Conservation (phyloP, 768 basidiomycete species). For the Cyclocybe cylindracea region DNA sequence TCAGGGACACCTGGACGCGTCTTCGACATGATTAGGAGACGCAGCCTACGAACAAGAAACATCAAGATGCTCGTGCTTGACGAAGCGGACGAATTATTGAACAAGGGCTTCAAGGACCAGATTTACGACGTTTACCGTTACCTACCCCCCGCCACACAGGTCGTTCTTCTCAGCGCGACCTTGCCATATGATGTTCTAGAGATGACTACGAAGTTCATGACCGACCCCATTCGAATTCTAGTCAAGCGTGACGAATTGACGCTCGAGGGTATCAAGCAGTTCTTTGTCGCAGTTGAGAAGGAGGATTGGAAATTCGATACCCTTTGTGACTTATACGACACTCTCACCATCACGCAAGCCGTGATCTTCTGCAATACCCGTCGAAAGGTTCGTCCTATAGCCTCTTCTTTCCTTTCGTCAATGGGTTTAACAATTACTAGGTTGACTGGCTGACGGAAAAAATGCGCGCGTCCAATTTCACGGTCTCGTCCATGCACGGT, state of each 20-base stretch:
- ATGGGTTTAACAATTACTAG: conserved; percentile 34
- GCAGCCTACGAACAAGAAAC: conserved; percentile 90
- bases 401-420: neutral
- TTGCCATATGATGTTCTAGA: conserved; percentile 96
- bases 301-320: conserved; percentile 99
- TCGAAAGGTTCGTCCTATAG: conserved; percentile 68
- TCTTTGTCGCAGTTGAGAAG: conserved; percentile 98
- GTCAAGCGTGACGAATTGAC: conserved; percentile 99
- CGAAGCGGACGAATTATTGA: conserved; percentile 94
- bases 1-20: conserved; percentile 98
- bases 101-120: conserved; percentile 99
- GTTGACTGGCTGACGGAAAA: conserved; percentile 99
- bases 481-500: conserved; percentile 94
- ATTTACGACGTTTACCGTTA: conserved; percentile 99
- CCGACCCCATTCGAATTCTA: conserved; percentile 95
- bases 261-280: conserved; percentile 94
- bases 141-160: conserved; percentile 95
- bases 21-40: conserved; percentile 97
- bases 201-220: conserved; percentile 99
- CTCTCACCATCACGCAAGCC: conserved; percentile 97
- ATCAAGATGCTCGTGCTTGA: conserved; percentile 98
- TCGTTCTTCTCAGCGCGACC: conserved; percentile 94
- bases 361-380: conserved; percentile 99
- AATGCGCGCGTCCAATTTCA: conserved; percentile 98
- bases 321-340: conserved; percentile 95